Conservation (phyloP, 768 basidiomycete genomes). For the Baorangia bicolor region DNA sequence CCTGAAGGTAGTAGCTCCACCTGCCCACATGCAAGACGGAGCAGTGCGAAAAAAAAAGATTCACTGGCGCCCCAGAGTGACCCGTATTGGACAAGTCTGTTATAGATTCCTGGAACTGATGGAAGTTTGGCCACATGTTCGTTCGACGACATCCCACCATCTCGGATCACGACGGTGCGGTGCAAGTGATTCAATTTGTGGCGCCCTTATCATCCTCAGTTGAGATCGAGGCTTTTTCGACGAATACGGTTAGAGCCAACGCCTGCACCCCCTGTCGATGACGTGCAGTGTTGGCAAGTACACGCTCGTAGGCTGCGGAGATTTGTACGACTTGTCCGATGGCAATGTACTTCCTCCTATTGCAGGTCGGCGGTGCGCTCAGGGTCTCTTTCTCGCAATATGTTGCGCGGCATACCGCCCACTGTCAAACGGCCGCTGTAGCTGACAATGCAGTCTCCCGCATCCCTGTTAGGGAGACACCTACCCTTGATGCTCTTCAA, state of each 20-base stretch:
- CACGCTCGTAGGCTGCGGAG: conserved; percentile 7
- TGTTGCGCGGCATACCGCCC: background rate
- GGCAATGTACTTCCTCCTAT: background rate
- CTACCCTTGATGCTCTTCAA: background rate
- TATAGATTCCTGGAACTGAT: background rate
- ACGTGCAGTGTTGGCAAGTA: background rate
- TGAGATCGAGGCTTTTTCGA: conserved; percentile 5
- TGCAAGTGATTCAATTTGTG: conserved; percentile 1
- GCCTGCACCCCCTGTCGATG: conserved; percentile 10
- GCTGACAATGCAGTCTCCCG: background rate
- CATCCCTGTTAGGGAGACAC: background rate
- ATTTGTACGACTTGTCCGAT: background rate
- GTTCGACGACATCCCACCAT: background rate
- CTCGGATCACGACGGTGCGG: conserved; percentile 12
- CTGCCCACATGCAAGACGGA: background rate
- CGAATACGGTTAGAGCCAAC: conserved; percentile 7
- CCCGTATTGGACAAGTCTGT: background rate
- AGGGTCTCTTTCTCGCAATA: background rate
- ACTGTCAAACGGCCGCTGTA: background rate
- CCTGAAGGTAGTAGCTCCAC: background rate
- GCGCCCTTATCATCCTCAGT: conserved; percentile 6
- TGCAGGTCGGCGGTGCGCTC: background rate
- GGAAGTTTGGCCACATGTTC: background rate
- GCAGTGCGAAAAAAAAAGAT: background rate
- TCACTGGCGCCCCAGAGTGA: background rate